phyloP scores from a whole-genome alignment of 2,329 filamentous ascomycete genomes.

The Verticillium nubilum region DNA sequence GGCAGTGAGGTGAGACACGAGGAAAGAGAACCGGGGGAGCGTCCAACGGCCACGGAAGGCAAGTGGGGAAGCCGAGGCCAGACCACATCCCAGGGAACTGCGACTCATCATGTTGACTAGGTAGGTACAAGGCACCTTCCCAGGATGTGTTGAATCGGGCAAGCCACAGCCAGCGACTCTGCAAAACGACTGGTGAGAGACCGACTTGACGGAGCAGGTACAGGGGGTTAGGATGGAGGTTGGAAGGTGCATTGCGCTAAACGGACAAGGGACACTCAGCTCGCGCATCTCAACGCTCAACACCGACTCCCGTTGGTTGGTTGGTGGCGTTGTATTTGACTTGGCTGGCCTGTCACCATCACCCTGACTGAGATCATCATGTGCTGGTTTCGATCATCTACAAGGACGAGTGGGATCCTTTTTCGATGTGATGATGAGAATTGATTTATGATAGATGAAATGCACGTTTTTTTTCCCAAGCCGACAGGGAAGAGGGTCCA shows the following conservation, averaged over 20 bases:
- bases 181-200: not conserved
- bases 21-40: not conserved
- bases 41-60: not conserved
- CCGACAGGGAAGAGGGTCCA: too few relatives aligned
- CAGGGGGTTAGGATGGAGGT: not conserved
- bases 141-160: not conserved
- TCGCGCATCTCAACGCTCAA: not conserved
- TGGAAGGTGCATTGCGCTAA: not conserved
- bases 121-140: not conserved
- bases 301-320: not conserved
- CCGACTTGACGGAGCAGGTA: not conserved
- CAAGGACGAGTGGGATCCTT: too few relatives aligned
- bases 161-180: not conserved
- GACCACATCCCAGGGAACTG: not conserved
- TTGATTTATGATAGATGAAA: not conserved
- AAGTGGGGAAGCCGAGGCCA: not conserved
- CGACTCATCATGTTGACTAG: not conserved
- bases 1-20: constrained; percentile 2
- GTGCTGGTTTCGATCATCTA: too few relatives aligned
- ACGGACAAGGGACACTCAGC: not conserved
- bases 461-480: too few relatives aligned
- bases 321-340: not conserved
- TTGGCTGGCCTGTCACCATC: not conserved
- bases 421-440: not conserved
- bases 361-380: not conserved